Base-by-base conservation (phyloP, 805 yeast species). In the Candida gorgasii region DNA sequence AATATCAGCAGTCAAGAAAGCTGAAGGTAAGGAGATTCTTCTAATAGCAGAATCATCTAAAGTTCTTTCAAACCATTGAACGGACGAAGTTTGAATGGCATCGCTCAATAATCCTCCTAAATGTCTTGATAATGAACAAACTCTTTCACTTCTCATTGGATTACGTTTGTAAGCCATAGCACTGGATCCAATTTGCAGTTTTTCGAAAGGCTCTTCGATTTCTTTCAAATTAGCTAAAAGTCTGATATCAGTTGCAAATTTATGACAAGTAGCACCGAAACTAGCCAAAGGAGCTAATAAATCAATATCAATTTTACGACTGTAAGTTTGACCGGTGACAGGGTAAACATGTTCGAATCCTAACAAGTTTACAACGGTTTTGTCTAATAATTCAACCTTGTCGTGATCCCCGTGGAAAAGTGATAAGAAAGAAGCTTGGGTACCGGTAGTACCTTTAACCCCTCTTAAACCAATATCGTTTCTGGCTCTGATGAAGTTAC, bases 81-180 rank as follows among this genome's bases (percentile, higher is more conserved):
- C 98, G 26, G 96, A 85, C 6, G 98, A 95, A 38, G 99, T 93
- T 70, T 89, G 93, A 55, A 92, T 86, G 41, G 97, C 95, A 67
- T 93, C 98, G 61, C 77, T 89, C 72, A 85, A 86, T 54, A 89
- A 73, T 13, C 96, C 85, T 51, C 96, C 96, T 68, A 93, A 68
- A 67, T 92, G 98, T 75, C 99, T 87, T 15, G 98, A 82, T 53
- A 93, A 78, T n/a, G 99, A 93, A 73, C 99, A 93, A 46, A 93
- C 97, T 69, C 99, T 83, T 75, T 93, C 99, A 62, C 92, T 85
- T 75, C 99, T 86, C 99, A 93, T 93, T 68, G 99, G 99, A 73
- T 93, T 93, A 74, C 99, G 85, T 80, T 93, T 93, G 77, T 93
- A 93, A 22, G 99, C 99, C 99, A 93, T 93, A 32, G 99, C 99